Evolutionary conservation across 768 basidiomycete genomes (phyloP), one percentile per base, ranked within the genome.

Genomic region (Leucosporidium scottii): DNA sequence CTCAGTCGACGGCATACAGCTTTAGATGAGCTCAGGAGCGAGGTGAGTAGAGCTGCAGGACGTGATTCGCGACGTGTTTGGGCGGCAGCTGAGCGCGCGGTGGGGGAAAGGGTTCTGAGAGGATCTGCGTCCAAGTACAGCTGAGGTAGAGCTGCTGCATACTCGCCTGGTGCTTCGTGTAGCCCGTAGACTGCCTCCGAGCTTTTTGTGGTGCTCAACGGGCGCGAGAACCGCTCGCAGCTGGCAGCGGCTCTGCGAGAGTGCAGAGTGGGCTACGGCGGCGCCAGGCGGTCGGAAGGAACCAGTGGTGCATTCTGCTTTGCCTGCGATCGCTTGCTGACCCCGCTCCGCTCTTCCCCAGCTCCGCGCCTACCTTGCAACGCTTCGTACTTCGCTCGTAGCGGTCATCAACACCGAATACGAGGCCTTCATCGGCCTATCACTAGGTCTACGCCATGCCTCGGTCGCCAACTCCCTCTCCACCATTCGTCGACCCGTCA

Each of bases 331-430:
- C 30, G 17, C 12, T 47, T 54, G 34, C 39, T 15, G 31, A 47
- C 28, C n/a, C n/a, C n/a, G 5, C 23, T 36, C 39, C 36, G 17
- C 7, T 36, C 50, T 6, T 25, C 25, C 59, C 0, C 54, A 99
- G 77, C 81, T 99, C 27, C 84, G 92, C 39, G 86, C 91, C 61
- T 97, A 97, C 77, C 82, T 91, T 67, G 84, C 85, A 0, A 81
- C 83, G 15, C 80, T 99, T 70, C 92, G 94, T 78, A 91, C 93
- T 77, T 94, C 96, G 77, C 83, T 99, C 47, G 92, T 98, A 36
- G 86, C 86, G 75, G 85, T 98, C 75, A 96, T 98, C 77, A 98
- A 99, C 78, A 88, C 92, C 74, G 96, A 98, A 79, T 99, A 98
- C 75, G 93, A 93, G 77, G 93, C 93, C 20, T 99, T 98, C 77